Evolutionary conservation across 345 rosid genomes (phyloP), one percentile per base, ranked within the genome.

Genomic region (Noccaea caerulescens): DNA sequence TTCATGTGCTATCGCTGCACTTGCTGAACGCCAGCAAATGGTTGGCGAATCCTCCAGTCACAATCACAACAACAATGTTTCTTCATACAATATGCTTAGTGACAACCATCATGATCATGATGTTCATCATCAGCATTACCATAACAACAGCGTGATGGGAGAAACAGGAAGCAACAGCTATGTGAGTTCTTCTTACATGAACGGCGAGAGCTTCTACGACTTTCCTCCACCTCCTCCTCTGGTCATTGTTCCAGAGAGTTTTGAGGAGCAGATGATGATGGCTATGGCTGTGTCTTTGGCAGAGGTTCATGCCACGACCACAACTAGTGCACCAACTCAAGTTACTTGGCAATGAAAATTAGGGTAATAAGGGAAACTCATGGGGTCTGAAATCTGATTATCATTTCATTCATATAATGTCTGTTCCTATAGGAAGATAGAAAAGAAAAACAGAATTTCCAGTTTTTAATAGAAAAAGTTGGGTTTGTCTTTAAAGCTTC

Each of bases 241-340:
- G 32, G 60, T 69, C 7, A 79, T 91, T 11, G 72, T 86, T 56
- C 97, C 96, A 6, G 95, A 88, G 82, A 91, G 82, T 81, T 94
- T 80, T 50, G 99, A 94, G 82, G 99, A 94, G 69, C 96, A 91
- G 80, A 91, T 91, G 96, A 88, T 91, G 96, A 71, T 94, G 69
- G 96, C 97, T 36, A 85, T 88, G 97, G 91, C 99, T 27, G 88
- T 87, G 59, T 89, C 99, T 79, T 82, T 91, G 23, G 95, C 95
- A n/a, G 96, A 91, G 73, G 93, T 91, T 68, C 84, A 83, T 76
- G 80, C 88, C 12, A 41, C 82, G 72, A 69, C 86, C 62, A 72
- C 86, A 33, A 27, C 30, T 27, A 81, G 74, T 68, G 83, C 80
- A 70, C 81, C 81, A 63, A 65, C 79, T 25, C 86, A 81, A 50